A percentile compares a stretch with the other conserved stretches of the same genome.
Conservation (phyloP, 306 rosid species). For the Medicago arabica region DNA sequence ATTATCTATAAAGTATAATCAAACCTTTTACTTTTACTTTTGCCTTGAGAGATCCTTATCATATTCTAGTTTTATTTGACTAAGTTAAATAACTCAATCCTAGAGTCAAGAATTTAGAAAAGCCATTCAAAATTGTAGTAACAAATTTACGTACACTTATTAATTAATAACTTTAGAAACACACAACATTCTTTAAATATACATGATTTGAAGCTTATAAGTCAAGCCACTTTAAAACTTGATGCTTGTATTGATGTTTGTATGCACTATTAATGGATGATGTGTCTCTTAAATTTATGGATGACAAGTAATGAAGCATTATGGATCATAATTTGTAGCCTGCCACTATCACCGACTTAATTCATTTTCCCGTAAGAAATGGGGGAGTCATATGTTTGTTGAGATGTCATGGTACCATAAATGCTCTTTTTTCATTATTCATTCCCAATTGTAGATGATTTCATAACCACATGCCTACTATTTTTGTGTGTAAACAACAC, state of each 20-base stretch:
- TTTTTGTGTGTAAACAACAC: too few species aligned
- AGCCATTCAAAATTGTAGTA: conserved; percentile 2
- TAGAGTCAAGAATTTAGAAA: conserved; percentile 19
- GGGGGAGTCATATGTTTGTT: background rate
- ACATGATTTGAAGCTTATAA: conserved; percentile 27
- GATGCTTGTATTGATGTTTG: background rate
- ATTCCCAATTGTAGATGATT: too few species aligned
- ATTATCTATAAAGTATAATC: conserved; percentile 40
- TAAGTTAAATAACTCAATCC: conserved; percentile 17
- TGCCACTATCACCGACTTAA: background rate
- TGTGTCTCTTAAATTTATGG: background rate
- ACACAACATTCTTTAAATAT: background rate
- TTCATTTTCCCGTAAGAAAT: background rate
- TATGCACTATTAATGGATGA: background rate
- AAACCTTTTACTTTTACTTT: conserved; percentile 42
- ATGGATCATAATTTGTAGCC: background rate
- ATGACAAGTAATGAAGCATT: background rate
- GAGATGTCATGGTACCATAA: background rate
- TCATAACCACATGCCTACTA: too few species aligned
- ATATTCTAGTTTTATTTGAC: conserved; percentile 24
- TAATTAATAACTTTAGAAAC: background rate
- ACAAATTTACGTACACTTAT: background rate
- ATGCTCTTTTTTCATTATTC: background rate
- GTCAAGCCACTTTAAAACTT: conserved; percentile 28
- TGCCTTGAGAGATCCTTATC: conserved; percentile 38